phyloP scores from a whole-genome alignment of 176 grass and related monocot species.

The Oryza nivara region DNA sequence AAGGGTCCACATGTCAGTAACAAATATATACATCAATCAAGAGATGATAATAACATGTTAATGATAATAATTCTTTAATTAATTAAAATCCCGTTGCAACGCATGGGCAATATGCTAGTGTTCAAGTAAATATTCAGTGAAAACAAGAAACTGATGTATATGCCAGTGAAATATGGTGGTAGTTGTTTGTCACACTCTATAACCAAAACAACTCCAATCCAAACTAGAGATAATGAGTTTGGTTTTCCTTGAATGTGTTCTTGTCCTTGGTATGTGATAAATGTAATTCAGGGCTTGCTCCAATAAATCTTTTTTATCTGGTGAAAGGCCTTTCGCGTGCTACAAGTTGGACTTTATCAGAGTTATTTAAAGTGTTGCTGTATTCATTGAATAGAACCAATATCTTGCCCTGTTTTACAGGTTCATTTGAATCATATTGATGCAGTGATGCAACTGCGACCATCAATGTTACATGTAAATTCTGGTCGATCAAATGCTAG shows the following conservation, averaged over 20 bases:
- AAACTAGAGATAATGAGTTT: slow-evolving; percentile 13
- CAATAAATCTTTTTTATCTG: slow-evolving; percentile 11
- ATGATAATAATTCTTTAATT: no score
- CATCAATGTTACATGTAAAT: slow-evolving; percentile 59
- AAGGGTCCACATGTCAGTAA: no score
- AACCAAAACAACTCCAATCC: background rate
- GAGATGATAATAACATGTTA: no score
- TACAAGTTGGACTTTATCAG: slow-evolving; percentile 5
- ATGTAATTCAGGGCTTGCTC: background rate
- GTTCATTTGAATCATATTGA: slow-evolving; percentile 86
- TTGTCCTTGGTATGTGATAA: slow-evolving; percentile 15
- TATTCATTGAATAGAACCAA: slow-evolving; percentile 4
- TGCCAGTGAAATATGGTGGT: background rate
- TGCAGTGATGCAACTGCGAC: slow-evolving; percentile 72
- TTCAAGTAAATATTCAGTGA: background rate
- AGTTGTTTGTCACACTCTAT: background rate
- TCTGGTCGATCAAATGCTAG: slow-evolving; percentile 41
- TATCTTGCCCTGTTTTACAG: slow-evolving; percentile 55
- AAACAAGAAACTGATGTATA: background rate
- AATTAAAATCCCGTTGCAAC: no score
- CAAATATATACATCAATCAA: no score
- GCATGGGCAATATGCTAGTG: no score
- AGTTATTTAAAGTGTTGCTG: slow-evolving; percentile 20
- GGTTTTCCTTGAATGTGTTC: slow-evolving; percentile 12
- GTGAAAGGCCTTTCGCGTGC: slow-evolving; percentile 5